phyloP scores from a whole-genome alignment of 2,329 filamentous ascomycete species.

The Sphaceloma murrayae region DNA sequence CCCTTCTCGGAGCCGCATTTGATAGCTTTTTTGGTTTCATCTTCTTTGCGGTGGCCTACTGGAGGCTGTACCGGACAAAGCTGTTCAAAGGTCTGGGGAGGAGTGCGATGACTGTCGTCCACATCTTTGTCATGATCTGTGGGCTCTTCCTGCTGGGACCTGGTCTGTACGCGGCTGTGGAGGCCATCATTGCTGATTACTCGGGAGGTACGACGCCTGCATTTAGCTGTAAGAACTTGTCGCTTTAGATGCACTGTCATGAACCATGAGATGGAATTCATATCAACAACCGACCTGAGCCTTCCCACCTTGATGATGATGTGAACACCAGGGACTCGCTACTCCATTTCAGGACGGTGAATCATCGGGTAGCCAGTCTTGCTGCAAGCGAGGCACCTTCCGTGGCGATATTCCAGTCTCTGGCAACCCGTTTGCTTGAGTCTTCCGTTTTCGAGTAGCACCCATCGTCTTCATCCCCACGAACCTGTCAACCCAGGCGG shows the following conservation, averaged over 20 bases:
- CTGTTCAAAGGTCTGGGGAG: constrained; percentile 32
- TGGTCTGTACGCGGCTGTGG: constrained; percentile 43
- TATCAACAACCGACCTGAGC: too few species aligned
- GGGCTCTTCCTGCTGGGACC: constrained; percentile 44
- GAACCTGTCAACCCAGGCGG: constrained; percentile 18
- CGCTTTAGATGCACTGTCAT: constrained; percentile 31
- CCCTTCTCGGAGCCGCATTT: constrained; percentile 40
- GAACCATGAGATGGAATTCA: neutral
- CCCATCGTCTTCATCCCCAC: constrained; percentile 16
- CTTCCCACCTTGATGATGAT: too few species aligned
- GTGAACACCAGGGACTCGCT: too few species aligned
- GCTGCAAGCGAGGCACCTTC: too few species aligned
- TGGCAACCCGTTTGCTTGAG: neutral
- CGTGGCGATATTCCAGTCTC: neutral
- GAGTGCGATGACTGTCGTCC: constrained; percentile 37
- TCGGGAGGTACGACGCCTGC: constrained; percentile 36
- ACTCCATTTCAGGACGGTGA: constrained; percentile 15
- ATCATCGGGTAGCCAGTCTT: constrained; percentile 16
- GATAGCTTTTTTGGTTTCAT: constrained; percentile 45
- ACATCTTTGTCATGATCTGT: constrained; percentile 37
- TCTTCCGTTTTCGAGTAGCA: constrained; percentile 3
- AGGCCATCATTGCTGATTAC: constrained; percentile 46
- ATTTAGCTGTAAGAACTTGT: constrained; percentile 42
- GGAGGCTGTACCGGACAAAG: constrained; percentile 34
- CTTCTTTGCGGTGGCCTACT: constrained; percentile 43